Percentiles rank a stretch among this genome's conserved stretches.
Conservation (phyloP, 345 rosid genomes). For the Crucihimalaya himalaica region DNA sequence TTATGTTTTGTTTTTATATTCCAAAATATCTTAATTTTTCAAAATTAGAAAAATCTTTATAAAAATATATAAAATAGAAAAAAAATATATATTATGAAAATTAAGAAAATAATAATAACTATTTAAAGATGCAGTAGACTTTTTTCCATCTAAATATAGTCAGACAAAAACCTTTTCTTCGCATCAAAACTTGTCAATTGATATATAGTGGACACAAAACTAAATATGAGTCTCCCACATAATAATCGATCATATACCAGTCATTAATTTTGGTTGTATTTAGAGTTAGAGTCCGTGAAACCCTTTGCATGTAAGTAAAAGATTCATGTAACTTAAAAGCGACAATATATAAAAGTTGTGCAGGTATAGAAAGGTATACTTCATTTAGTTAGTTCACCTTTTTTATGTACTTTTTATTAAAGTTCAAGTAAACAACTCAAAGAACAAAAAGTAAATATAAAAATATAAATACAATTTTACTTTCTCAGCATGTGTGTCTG, state of each 20-base stretch:
- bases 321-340: conserved; percentile 19
- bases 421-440: conserved; percentile 16
- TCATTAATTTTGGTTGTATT: no score
- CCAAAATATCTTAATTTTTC: no score
- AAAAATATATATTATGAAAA: no score
- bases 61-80: no score
- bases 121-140: background rate
- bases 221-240: no score
- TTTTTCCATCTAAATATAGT: no score
- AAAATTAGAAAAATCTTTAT: background rate
- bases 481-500: conserved; percentile 17
- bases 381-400: background rate
- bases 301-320: conserved; percentile 19
- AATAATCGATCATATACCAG: no score
- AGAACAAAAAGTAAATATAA: background rate
- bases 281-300: conserved; percentile 22
- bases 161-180: background rate
- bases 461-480: background rate
- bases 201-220: background rate
- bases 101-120: background rate
- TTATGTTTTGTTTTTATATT: no score
- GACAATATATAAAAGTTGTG: conserved; percentile 18
- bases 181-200: background rate
- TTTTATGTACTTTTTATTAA: background rate
- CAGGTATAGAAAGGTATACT: conserved; percentile 20